A percentile compares a stretch with the other conserved stretches of the same genome.
These are phyloP conservation scores for Cinnamomum micranthum DNA, from an alignment of 164 flowering plant genomes.

Conservation along the genomic window DNA sequence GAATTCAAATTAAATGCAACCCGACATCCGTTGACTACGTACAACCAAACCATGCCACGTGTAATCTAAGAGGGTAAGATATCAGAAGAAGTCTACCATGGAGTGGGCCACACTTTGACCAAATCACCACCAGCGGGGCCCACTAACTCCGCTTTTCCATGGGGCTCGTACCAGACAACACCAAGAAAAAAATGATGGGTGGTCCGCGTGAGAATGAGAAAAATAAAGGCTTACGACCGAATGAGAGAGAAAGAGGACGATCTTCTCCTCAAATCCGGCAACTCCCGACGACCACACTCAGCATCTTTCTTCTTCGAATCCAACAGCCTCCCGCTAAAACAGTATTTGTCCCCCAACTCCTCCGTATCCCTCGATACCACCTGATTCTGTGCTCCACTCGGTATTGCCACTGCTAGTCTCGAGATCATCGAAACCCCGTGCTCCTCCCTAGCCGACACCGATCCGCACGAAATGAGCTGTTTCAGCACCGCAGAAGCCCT, in stretches of 20 bases:
- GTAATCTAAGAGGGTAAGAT: no score
- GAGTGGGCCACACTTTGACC: no score
- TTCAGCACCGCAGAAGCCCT: constrained; percentile 66
- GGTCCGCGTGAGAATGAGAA: neutral
- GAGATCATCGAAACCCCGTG: constrained; percentile 28
- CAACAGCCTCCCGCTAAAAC: constrained; percentile 6
- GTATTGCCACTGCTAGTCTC: neutral
- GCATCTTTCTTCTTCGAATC: neutral
- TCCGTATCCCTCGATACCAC: constrained; percentile 9
- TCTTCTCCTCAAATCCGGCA: neutral
- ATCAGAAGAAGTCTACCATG: no score
- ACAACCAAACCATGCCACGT: no score
- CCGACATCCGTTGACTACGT: no score
- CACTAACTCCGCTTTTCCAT: neutral
- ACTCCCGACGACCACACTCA: neutral
- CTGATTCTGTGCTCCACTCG: constrained; percentile 12
- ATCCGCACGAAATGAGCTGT: constrained; percentile 83
- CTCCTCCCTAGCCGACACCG: constrained; percentile 52
- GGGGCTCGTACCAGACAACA: neutral
- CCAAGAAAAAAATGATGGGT: neutral
- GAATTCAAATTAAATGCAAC: no score
- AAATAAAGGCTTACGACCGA: neutral
- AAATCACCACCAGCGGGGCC: no score
- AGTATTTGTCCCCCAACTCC: constrained; percentile 17
- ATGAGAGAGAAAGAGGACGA: neutral